These are phyloP conservation scores for Phlegmacium glaucopus DNA, from an alignment of 768 basidiomycete species.

Conservation along the genomic window DNA sequence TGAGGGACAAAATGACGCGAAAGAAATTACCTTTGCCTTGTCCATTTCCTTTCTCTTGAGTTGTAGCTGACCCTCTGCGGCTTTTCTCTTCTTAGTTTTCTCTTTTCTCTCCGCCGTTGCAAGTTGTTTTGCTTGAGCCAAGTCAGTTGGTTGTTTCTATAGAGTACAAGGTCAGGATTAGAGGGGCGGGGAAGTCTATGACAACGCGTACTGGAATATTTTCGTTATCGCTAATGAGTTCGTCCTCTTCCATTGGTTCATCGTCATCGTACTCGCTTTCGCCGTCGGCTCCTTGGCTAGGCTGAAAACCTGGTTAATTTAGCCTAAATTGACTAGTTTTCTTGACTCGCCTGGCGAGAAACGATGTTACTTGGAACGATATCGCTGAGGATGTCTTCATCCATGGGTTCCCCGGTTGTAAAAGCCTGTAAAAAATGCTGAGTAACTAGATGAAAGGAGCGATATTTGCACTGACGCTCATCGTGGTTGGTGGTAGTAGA, in stretches of 20 bases:
- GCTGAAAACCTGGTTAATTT: constrained; percentile 24
- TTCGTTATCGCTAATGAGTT: constrained; percentile 54
- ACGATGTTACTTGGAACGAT: constrained; percentile 90
- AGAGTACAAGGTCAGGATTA: not conserved
- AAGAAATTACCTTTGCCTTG: constrained; percentile 69
- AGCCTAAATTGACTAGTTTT: constrained; percentile 2
- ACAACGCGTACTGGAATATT: constrained; percentile 25
- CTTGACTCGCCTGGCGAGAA: constrained; percentile 67
- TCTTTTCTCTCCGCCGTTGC: constrained; percentile 29
- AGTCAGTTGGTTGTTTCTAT: constrained; percentile 16
- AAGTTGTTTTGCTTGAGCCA: constrained; percentile 30
- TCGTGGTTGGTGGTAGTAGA: too few species aligned
- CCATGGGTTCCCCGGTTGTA: constrained; percentile 37
- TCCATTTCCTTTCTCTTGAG: constrained; percentile 81
- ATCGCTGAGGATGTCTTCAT: constrained; percentile 87
- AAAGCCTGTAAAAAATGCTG: constrained; percentile 27
- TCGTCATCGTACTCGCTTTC: constrained; percentile 69
- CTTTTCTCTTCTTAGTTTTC: constrained; percentile 54
- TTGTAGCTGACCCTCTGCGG: constrained; percentile 65
- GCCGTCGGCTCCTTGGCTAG: constrained; percentile 68
- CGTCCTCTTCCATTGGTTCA: constrained; percentile 56
- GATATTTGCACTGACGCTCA: too few species aligned
- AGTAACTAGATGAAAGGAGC: too few species aligned
- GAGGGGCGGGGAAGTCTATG: constrained; percentile 1
- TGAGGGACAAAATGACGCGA: not conserved